phyloP scores from a whole-genome alignment of 2,329 filamentous ascomycete species.

The Albophoma yamanashiensis region DNA sequence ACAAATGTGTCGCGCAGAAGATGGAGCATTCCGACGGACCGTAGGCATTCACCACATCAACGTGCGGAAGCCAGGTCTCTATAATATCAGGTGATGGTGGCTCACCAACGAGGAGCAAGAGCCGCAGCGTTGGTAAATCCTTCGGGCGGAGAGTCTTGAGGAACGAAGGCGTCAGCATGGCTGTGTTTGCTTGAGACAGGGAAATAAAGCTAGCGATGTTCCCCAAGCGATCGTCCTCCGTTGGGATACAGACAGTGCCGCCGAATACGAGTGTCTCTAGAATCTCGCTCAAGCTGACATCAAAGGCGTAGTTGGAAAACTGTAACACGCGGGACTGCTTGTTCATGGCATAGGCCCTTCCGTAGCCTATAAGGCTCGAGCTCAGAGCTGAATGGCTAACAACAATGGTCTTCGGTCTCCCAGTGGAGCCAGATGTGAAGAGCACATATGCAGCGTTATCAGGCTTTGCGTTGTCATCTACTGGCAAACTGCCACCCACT shows the following conservation, averaged over 20 bases:
- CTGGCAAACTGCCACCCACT: background rate
- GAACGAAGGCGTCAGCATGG: slow-evolving; percentile 7
- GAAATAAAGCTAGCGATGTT: background rate
- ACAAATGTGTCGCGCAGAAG: slow-evolving; percentile 5
- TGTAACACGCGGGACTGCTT: background rate
- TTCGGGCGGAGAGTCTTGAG: slow-evolving; percentile 2
- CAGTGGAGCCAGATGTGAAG: slow-evolving; percentile 14
- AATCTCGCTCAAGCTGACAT: background rate
- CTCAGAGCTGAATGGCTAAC: slow-evolving; percentile 9
- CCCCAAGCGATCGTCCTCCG: background rate
- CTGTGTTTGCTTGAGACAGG: background rate
- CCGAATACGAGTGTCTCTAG: background rate
- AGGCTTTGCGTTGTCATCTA: background rate
- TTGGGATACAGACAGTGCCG: background rate
- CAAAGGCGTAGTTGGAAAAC: background rate
- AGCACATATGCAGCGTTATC: slow-evolving; percentile 10
- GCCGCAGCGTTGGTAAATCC: slow-evolving; percentile 4
- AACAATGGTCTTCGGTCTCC: slow-evolving; percentile 12
- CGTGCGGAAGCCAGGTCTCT: slow-evolving; percentile 6
- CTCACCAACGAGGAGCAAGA: slow-evolving; percentile 8
- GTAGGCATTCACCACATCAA: slow-evolving; percentile 8
- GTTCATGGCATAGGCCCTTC: slow-evolving; percentile 1
- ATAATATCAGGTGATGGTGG: slow-evolving; percentile 4
- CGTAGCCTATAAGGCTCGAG: slow-evolving; percentile 1
- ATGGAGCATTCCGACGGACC: slow-evolving; percentile 9